Conservation (phyloP, 2,329 filamentous ascomycete species). For the Calonectria pteridis region DNA sequence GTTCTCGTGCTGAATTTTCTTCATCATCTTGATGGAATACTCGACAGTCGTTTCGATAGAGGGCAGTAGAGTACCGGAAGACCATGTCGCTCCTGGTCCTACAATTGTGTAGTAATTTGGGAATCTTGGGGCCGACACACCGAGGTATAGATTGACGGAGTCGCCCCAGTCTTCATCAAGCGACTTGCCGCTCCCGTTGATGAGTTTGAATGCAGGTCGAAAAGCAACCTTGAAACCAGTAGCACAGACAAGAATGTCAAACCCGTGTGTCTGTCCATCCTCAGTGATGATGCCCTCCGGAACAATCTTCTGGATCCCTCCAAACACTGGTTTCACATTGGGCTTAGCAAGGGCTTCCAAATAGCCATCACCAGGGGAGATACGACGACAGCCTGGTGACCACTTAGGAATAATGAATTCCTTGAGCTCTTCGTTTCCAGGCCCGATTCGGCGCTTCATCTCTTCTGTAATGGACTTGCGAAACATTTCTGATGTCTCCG, state of each 20-base stretch:
- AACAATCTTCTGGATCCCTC: conserved; percentile 52
- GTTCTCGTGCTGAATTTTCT: conserved; percentile 52
- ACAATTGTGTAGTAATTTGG: conserved; percentile 58
- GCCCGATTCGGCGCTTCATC: conserved; percentile 57
- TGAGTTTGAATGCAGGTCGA: conserved; percentile 58
- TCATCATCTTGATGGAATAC: conserved; percentile 54
- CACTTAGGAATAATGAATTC: conserved; percentile 56
- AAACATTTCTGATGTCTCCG: conserved; percentile 53
- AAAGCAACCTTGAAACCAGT: conserved; percentile 56
- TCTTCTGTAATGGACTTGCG: conserved; percentile 56
- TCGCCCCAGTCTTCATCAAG: conserved; percentile 59
- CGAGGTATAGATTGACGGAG: conserved; percentile 58
- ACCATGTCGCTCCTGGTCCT: conserved; percentile 57
- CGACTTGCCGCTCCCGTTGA: conserved; percentile 48
- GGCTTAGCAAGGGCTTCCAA: conserved; percentile 55
- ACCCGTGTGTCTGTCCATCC: conserved; percentile 46
- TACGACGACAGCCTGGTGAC: conserved; percentile 57
- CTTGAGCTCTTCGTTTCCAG: conserved; percentile 56
- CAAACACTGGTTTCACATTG: conserved; percentile 59
- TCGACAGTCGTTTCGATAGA: conserved; percentile 58
- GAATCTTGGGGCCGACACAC: conserved; percentile 58
- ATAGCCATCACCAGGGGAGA: conserved; percentile 58
- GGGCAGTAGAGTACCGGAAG: conserved; percentile 56
- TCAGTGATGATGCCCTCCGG: conserved; percentile 46
- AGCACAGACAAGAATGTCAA: conserved; percentile 53